Evolutionary conservation across 202 grass and related monocot species (phyloP), one percentile per base, ranked within the genome.

Genomic region (Digitaria exilis): DNA sequence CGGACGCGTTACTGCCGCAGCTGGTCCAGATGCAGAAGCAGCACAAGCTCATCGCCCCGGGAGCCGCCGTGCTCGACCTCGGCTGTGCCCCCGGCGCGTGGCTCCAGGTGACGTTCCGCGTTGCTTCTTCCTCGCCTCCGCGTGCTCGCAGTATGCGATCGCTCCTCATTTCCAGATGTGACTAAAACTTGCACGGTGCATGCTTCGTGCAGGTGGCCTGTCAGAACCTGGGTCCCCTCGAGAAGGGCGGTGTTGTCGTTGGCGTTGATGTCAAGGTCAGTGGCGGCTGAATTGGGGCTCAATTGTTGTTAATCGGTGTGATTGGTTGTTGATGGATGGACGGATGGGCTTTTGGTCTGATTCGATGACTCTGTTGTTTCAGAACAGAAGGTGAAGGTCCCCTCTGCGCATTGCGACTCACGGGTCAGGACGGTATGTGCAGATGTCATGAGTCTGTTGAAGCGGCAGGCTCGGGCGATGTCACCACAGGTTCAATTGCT

Each of bases 311-410:
- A 1, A 15, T 83, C 7, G 1, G 4, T 78, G 68, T 15, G 34
- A 24, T 34, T 60, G 24, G 11, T 70, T 24, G 26, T 37, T 52
- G 56, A 19, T 29, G 54, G 56, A 19, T 21, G 73, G 56, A 19
- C 13, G 73, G 22, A 55, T 43, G 37, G 25, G 2, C 55, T 14
- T 67, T 71, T 66, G 64, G 48, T 51, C 65, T 91, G 57, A 81
- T 75, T 44, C 25, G 34, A 5, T 26, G 58, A 13, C 71, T 77
- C 71, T 56, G 56, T 86, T 93, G 79, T 64, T 93, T 76, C 76
- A 90, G 88, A 91, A 68, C 90, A 97, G 95, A 92, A 91, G 80
- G 88, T 97, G 76, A 95, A 97, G 68, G 92, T 91, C 35, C 95
- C 92, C 51, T 92, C 89, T 18, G 83, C 91, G 13, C 96, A 96